Evolutionary conservation across 495 filamentous ascomycete species (phyloP).

Genomic region (Sordaria brevicollis): DNA sequence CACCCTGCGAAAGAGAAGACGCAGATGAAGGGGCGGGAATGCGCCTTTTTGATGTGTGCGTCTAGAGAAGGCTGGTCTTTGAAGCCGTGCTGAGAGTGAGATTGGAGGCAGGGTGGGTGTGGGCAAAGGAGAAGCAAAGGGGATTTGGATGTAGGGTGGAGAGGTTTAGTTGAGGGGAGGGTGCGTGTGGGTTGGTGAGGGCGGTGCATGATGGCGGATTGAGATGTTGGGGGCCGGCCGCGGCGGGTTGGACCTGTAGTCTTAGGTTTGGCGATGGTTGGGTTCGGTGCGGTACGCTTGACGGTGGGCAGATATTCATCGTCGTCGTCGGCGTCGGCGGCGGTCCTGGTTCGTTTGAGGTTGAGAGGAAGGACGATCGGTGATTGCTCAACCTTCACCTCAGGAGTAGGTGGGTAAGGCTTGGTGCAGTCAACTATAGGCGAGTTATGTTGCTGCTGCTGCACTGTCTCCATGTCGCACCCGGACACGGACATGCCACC

Average conservation of each 20-base stretch:
- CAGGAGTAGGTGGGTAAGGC: slow-evolving; percentile 13
- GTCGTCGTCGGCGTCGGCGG: slow-evolving; percentile 8
- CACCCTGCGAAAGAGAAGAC: slow-evolving; percentile 72
- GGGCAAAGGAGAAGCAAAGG: slow-evolving; percentile 22
- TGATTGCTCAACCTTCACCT: slow-evolving; percentile 21
- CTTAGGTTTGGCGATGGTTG: neutral
- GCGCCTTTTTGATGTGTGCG: slow-evolving; percentile 40
- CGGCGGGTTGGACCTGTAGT: neutral
- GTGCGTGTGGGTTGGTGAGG: neutral
- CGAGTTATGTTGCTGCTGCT: neutral
- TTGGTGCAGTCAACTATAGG: slow-evolving; percentile 3
- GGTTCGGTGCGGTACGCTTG: slow-evolving; percentile 1
- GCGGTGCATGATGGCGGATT: neutral
- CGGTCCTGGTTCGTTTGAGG: neutral
- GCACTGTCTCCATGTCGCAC: slow-evolving; percentile 1
- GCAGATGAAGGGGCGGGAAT: slow-evolving; percentile 63
- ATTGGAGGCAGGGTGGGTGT: slow-evolving; percentile 28
- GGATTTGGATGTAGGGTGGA: neutral
- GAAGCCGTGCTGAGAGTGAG: slow-evolving; percentile 30
- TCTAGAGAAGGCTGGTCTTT: slow-evolving; percentile 29
- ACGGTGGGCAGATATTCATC: slow-evolving; percentile 11
- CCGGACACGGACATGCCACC: slow-evolving; percentile 1
- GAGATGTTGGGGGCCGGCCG: neutral
- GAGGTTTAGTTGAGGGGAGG: neutral
- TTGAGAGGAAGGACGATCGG: slow-evolving; percentile 10